Percentiles rank a stretch among this genome's conserved stretches.
Evolutionary conservation across 148 eudicot species (phyloP).

Genomic region (Pharnaceum exiguum): DNA sequence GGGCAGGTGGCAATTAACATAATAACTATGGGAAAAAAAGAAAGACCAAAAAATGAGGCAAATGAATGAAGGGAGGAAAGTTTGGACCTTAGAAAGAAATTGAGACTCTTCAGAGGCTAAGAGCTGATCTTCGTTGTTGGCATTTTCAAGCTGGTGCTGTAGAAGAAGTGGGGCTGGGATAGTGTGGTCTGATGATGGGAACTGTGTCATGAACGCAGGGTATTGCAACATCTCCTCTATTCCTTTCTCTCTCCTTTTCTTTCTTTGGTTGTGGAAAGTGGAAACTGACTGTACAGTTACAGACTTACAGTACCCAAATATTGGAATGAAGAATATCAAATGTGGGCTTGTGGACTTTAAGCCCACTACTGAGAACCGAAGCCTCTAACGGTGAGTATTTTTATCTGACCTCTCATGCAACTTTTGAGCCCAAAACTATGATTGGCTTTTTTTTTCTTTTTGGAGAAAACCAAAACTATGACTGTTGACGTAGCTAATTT

Average conservation of each 20-base stretch:
- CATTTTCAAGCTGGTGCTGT: constrained; percentile 49
- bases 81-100: constrained; percentile 57
- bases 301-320: no score
- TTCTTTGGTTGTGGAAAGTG: not conserved
- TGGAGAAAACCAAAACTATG: no score
- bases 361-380: no score
- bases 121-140: constrained; percentile 75
- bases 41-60: no score
- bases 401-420: no score
- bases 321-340: no score
- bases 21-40: not conserved
- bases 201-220: constrained; percentile 66
- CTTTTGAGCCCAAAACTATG: no score
- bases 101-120: constrained; percentile 80
- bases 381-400: no score
- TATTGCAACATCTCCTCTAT: constrained; percentile 43
- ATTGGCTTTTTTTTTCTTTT: no score
- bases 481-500: no score
- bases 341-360: no score
- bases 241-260: not conserved
- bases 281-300: no score
- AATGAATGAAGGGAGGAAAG: not conserved
- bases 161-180: constrained; percentile 66
- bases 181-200: constrained; percentile 59
- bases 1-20: not conserved